Evolutionary conservation across 176 grass and related monocot genomes (phyloP).

Genomic region (Carex scoparia): DNA sequence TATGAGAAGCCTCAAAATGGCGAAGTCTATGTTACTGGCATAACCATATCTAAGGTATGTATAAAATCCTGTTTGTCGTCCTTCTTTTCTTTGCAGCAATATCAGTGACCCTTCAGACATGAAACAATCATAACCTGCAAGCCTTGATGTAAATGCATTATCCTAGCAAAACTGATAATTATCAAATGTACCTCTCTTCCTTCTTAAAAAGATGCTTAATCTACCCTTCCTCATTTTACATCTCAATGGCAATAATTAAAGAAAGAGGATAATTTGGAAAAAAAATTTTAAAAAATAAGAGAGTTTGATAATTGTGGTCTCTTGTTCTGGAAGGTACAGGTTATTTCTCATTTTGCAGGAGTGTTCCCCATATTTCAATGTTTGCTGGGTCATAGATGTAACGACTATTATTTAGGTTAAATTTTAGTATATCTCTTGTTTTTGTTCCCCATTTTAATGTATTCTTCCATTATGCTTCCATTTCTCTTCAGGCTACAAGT

Average conservation of each 20-base stretch:
- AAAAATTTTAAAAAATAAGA: background rate
- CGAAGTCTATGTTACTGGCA: constrained; percentile 71
- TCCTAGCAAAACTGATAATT: background rate
- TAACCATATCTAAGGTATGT: constrained; percentile 67
- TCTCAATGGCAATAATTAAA: background rate
- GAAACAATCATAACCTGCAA: background rate
- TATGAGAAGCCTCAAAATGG: constrained; percentile 69
- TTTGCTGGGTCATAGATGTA: background rate
- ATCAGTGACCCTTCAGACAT: background rate
- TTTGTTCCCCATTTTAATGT: background rate
- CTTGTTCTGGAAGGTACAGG: background rate
- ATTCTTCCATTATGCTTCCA: background rate
- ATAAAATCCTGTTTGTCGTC: constrained; percentile 16
- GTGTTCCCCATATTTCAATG: background rate
- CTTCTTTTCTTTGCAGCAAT: constrained; percentile 12
- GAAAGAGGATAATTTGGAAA: background rate
- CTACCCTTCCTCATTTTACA: background rate
- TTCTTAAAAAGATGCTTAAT: background rate
- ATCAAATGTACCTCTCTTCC: background rate
- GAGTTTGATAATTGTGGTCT: background rate
- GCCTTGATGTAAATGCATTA: background rate
- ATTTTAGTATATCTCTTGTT: background rate
- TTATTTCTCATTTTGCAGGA: background rate
- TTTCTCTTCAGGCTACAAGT: constrained; percentile 64
- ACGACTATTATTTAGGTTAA: background rate